Base-by-base conservation (phyloP, 1,284 basidiomycete species). In the Schizophyllum commune region DNA sequence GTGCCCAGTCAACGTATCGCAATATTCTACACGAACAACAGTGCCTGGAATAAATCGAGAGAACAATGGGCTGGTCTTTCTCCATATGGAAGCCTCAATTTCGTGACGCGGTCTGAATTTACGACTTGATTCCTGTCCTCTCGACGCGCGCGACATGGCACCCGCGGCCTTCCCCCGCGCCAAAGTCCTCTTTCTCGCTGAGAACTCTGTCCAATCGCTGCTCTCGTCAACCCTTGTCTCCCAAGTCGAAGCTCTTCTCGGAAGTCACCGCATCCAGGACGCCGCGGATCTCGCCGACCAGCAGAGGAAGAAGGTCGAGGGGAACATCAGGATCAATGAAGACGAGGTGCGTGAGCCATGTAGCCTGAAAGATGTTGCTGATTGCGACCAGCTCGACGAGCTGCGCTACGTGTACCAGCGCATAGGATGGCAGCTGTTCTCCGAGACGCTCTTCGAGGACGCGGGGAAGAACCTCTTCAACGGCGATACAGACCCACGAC, bases 351-450 rank as follows among this genome's bases (percentile, higher is more conserved):
- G 75, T 67, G 32, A 54, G 22, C 32, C 19, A 21, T 22, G 21
- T 7, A 19, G 20, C 19, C 52, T 58, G 39, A 32, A 57, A 32
- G n/a, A 34, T 58, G 1, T 47, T 58, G 17, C 15, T 58, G 15
- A 33, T 39, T 33, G 52, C 51, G 56, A 11, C 17, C 66, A 88
- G 84, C 75, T 77, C 60, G 85, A 89, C 56, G 87, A 88, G 67
- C 71, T 91, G 52, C 77, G 77, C 65, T 94, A 92, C 69, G 80
- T 91, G 51, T 89, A 89, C 69, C 89, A 91, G 69, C 82, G 84
- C 56, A 81, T 92, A 62, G 91, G 88, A 20, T 90, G 90, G 69
- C 82, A 85, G 70, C 85, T 83, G 64, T 79, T 94, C 65, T 71
- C 75, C 19, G 85, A 90, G 70, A 91, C 89, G 0, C 74, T 83